phyloP scores from a whole-genome alignment of 257 asterid genomes.

The Nicotiana obtusifolia region DNA sequence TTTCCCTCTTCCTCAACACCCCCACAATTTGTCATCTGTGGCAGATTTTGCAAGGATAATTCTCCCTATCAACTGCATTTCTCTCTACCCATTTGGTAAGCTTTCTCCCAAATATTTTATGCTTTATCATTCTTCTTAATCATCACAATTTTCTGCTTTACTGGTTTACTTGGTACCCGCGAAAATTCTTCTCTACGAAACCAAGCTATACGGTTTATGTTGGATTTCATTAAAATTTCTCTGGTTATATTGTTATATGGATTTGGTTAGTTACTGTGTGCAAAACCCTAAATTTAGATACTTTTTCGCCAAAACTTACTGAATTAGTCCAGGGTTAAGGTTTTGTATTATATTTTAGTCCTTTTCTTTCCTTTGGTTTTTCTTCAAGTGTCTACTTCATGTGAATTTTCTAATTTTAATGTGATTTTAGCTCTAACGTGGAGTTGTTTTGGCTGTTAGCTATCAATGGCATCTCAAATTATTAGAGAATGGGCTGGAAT shows the following conservation, averaged over 20 bases:
- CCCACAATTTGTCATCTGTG: too few relatives aligned
- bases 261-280: neutral
- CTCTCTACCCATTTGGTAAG: neutral
- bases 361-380: neutral
- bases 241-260: neutral
- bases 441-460: slow-evolving; percentile 22
- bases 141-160: neutral
- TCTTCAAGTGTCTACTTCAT: neutral
- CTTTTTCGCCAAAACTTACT: neutral
- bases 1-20: neutral
- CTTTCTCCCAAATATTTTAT: neutral
- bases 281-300: neutral
- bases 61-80: neutral
- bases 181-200: neutral
- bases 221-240: neutral
- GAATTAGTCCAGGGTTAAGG: neutral
- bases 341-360: neutral
- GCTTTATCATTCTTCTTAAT: neutral
- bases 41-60: neutral
- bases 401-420: neutral
- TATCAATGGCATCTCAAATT: slow-evolving; percentile 63
- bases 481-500: slow-evolving; percentile 85
- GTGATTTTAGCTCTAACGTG: neutral
- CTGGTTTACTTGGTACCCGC: neutral
- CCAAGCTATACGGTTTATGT: neutral